Base-by-base conservation (phyloP, 225 moss, liverwort and hornwort genomes). In the Sphagnum contortum region DNA sequence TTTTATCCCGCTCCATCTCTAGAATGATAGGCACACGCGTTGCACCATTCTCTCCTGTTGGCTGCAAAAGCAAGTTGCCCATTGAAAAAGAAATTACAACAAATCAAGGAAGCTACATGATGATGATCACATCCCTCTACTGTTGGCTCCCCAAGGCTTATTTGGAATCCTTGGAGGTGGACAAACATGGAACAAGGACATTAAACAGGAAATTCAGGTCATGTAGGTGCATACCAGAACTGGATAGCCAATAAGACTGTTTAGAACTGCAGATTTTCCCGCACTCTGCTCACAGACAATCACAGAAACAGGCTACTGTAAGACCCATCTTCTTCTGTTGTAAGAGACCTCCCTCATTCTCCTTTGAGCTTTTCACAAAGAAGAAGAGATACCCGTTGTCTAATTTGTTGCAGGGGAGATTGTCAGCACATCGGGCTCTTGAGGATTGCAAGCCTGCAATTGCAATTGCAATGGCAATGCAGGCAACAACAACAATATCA, bases 31-130 rank as follows among this genome's bases (percentile, higher is more conserved):
- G 96, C 60, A 88, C 85, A 60, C 96, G 85, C 45, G 96, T 96
- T 54, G 92, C 96, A 75, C 92, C 96, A 84, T 96, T 96, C 79
- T 96, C 96, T 77, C 96, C 96, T 51, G 96, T 96, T 57, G 92
- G 96, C 92, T 92, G 82, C 56, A 68, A 29, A 29, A 29, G 29
- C 0, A 29, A 29, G 29, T 29, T 29, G 29, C 29, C 29, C 0
- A 29, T 29, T 29, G 29, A 1, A 29, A 29, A 29, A 29, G 29
- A 29, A 29, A 29, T 29, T 29, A 29, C 29, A 29, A 29, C 29
- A 29, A 29, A 29, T 29, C 29, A 29, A 29, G 29, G 29, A 29
- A 29, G 29, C 29, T 29, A 29, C 0, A 29, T 29, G 29, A 29
- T 29, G 29, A 29, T 29, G 29, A 29, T 29, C 29, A 29, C 29